Conservation (phyloP, 1,284 basidiomycete genomes). For the Trametes pubescens region DNA sequence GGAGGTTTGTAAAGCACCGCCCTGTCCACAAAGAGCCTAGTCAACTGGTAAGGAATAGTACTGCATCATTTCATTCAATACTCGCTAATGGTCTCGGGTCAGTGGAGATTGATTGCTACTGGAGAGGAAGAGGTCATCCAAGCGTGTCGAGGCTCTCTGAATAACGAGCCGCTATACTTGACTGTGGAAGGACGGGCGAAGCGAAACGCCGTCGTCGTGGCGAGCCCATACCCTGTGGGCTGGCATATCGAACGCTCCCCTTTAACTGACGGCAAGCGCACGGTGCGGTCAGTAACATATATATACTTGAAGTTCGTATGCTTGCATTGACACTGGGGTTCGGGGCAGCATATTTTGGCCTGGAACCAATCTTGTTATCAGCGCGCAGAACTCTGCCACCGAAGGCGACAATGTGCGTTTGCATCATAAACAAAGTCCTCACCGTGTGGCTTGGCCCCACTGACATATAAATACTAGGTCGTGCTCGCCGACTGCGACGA, state of each 20-base stretch:
- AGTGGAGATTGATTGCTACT: neutral
- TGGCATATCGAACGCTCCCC: conserved; percentile 1
- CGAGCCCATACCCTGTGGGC: conserved; percentile 2
- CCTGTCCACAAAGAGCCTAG: neutral
- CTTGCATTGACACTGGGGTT: neutral
- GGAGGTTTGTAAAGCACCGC: neutral
- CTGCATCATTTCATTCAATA: no score
- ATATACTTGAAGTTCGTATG: neutral
- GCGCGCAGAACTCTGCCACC: neutral
- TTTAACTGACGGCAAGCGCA: neutral
- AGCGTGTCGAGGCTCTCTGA: neutral
- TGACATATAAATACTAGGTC: neutral
- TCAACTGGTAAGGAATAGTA: neutral
- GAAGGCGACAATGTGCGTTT: neutral
- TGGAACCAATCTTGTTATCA: neutral
- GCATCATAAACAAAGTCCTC: neutral
- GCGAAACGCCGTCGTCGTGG: neutral
- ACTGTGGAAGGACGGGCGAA: neutral
- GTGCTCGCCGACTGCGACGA: neutral
- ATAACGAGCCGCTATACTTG: conserved; percentile 1
- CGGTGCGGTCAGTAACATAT: neutral
- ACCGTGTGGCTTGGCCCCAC: neutral
- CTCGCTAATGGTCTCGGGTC: neutral
- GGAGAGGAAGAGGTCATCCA: neutral
- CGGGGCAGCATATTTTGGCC: neutral